phyloP scores from a whole-genome alignment of 176 grass and related monocot genomes.

The Dendrocalamus sinicus region DNA sequence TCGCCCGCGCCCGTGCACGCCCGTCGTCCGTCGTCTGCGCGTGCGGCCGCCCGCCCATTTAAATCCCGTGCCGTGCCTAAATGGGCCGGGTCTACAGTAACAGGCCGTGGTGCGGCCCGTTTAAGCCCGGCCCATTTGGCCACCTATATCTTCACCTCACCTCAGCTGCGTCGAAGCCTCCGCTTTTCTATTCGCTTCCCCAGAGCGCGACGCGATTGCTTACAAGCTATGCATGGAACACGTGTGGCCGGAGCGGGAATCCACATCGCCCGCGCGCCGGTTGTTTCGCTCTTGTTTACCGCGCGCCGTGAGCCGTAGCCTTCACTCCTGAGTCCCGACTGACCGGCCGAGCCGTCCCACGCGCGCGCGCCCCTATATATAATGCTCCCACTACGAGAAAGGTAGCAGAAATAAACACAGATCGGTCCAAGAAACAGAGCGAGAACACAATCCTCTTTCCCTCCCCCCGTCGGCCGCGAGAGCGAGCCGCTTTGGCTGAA shows the following conservation, averaged over 20 bases:
- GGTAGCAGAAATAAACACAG: neutral
- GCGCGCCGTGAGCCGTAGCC: neutral
- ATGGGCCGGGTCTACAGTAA: too few species aligned
- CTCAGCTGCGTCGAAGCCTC: constrained; percentile 43
- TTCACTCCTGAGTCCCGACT: too few species aligned
- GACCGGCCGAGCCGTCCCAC: too few species aligned
- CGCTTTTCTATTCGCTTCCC: neutral
- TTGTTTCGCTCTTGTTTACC: neutral
- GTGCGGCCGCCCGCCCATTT: too few species aligned
- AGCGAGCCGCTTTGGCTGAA: constrained; percentile 14
- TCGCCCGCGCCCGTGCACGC: too few species aligned
- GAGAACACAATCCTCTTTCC: neutral
- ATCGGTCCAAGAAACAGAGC: neutral
- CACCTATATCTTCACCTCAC: neutral
- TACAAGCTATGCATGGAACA: constrained; percentile 36
- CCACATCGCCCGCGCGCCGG: neutral
- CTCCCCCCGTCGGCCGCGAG: neutral
- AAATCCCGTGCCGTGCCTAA: too few species aligned
- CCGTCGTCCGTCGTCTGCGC: too few species aligned
- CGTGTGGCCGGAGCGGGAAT: constrained; percentile 36
- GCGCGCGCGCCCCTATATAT: constrained; percentile 39
- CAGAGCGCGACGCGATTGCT: neutral
- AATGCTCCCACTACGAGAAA: neutral
- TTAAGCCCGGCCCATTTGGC: too few species aligned
- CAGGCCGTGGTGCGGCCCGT: too few species aligned